Evolutionary conservation across 1,139 yeast genomes (phyloP).

Genomic region (Nakaseomyces nivariensis): DNA sequence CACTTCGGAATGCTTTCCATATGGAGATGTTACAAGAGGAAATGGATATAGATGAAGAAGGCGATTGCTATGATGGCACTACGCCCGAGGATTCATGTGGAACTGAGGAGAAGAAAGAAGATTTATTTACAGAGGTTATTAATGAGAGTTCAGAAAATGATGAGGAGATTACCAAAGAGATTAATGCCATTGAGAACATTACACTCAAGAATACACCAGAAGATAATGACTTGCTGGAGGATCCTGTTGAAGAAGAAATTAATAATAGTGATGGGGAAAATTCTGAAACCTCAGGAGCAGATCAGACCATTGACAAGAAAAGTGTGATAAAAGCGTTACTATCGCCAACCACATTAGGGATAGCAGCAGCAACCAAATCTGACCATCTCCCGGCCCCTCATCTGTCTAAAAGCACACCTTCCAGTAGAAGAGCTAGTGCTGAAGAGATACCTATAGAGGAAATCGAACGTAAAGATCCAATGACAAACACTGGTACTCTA

Average conservation of each 20-base stretch:
- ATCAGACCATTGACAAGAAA: conserved; percentile 2
- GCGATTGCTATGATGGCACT: neutral
- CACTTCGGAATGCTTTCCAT: conserved; percentile 11
- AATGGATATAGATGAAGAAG: conserved; percentile 8
- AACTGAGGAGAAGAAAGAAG: neutral
- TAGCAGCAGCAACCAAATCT: conserved; percentile 17
- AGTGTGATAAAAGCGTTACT: conserved; percentile 14
- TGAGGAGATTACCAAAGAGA: neutral
- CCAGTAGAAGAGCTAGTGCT: neutral
- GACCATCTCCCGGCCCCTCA: neutral
- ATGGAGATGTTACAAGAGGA: conserved; percentile 6
- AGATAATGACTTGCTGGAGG: conserved; percentile 1
- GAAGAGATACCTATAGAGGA: neutral
- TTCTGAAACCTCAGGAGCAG: neutral
- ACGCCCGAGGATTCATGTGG: conserved; percentile 1
- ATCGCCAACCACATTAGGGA: conserved; percentile 23
- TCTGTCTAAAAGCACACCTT: neutral
- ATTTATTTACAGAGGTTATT: neutral
- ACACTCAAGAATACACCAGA: neutral
- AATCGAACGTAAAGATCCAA: neutral
- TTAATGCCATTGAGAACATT: neutral
- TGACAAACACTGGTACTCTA: neutral
- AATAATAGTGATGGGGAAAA: neutral
- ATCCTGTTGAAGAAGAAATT: neutral
- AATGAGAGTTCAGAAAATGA: neutral